phyloP scores from a whole-genome alignment of 2,329 filamentous ascomycete species.

The Botrytis porri region DNA sequence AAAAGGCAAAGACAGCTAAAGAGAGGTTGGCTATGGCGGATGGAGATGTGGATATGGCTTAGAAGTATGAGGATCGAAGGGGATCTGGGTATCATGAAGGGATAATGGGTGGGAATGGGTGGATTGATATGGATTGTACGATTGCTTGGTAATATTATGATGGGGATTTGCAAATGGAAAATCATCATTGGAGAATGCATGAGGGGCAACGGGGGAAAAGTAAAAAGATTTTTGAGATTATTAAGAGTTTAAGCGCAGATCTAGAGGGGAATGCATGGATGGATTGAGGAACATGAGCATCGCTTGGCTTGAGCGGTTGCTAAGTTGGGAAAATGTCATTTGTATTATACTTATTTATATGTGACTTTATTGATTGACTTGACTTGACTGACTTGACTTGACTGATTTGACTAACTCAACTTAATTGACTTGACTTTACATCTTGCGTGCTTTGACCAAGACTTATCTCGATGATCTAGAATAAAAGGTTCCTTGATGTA shows the following conservation, averaged over 20 bases:
- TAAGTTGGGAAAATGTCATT: not conserved
- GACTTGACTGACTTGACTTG: not conserved
- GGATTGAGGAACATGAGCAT: not conserved
- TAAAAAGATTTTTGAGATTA: not conserved
- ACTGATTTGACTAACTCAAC: no score
- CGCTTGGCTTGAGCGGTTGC: not conserved
- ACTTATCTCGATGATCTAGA: no score
- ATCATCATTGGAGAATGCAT: not conserved
- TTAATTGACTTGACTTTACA: no score
- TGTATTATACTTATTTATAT: not conserved
- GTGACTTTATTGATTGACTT: not conserved
- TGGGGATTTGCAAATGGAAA: not conserved
- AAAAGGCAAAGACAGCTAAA: conserved; percentile 67
- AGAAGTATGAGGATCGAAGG: not conserved
- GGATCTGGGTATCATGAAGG: not conserved
- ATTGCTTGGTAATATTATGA: conserved; percentile 8
- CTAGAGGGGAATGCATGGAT: not conserved
- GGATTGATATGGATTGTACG: conserved; percentile 3
- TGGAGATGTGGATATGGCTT: conserved; percentile 43
- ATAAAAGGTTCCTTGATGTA: no score
- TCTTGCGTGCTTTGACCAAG: no score
- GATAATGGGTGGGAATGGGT: not conserved
- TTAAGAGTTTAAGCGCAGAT: not conserved
- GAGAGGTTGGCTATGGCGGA: conserved; percentile 67
- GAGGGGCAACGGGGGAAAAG: not conserved